Percentiles rank a stretch among this genome's conserved stretches.
Evolutionary conservation across 2,329 filamentous ascomycete species (phyloP).

Genomic region (Calonectria leucothoes): DNA sequence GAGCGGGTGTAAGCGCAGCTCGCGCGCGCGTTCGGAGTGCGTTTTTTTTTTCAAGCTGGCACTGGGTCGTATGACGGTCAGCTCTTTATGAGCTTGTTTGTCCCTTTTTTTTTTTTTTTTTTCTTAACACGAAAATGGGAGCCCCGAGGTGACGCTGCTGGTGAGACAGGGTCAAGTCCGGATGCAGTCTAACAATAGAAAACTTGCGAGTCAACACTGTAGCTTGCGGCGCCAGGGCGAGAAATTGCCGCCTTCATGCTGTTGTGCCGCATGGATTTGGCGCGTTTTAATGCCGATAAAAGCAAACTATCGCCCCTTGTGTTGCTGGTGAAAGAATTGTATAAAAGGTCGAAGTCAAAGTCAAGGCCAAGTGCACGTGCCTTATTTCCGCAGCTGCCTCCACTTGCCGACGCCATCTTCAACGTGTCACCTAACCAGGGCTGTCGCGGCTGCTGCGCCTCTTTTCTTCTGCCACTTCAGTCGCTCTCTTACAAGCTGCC

Average conservation of each 20-base stretch:
- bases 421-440: conserved; percentile 24
- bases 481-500: not conserved
- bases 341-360: not conserved
- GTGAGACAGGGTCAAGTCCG: not conserved
- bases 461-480: not conserved
- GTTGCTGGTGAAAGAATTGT: not conserved
- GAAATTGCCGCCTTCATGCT: not conserved
- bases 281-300: not conserved
- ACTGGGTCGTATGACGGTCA: not conserved
- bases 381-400: conserved; percentile 22
- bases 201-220: not conserved
- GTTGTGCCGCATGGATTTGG: no score
- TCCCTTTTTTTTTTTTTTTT: not conserved
- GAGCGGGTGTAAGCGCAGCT: not conserved
- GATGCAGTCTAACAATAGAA: not conserved
- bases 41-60: not conserved
- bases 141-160: not conserved
- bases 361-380: conserved; percentile 32
- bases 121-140: not conserved
- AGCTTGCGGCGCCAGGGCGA: not conserved
- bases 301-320: not conserved
- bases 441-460: conserved; percentile 1
- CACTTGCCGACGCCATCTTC: conserved; percentile 13
- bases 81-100: not conserved
- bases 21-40: not conserved